Evolutionary conservation across 495 filamentous ascomycete genomes (phyloP).

Genomic region (Penicillium atrosanguineum): DNA sequence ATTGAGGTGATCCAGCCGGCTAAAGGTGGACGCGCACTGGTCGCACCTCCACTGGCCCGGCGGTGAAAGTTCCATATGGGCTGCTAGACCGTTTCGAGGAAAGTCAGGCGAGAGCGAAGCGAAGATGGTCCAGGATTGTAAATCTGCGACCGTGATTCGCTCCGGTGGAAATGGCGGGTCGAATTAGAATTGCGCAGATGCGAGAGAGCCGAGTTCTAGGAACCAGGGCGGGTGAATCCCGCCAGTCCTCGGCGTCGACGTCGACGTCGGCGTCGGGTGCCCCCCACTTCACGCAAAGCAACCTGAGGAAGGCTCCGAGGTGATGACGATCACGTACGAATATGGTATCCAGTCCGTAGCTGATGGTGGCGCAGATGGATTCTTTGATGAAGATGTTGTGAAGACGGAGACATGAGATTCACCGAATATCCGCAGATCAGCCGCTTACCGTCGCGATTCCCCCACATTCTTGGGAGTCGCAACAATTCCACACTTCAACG

Average conservation of each 20-base stretch:
- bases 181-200: background rate
- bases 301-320: background rate
- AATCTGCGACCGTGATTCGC: conserved; percentile 8
- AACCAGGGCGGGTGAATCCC: conserved; percentile 11
- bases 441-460: conserved; percentile 22
- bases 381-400: conserved; percentile 6
- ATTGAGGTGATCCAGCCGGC: conserved; percentile 32
- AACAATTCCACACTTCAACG: background rate
- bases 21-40: conserved; percentile 28
- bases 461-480: conserved; percentile 9
- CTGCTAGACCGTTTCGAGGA: conserved; percentile 14
- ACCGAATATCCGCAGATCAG: background rate
- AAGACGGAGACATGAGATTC: conserved; percentile 2
- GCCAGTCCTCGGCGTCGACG: background rate
- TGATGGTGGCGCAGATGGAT: background rate
- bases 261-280: background rate
- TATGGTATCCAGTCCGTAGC: background rate
- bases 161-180: background rate
- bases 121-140: conserved; percentile 3
- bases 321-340: background rate
- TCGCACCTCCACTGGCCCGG: conserved; percentile 28
- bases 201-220: background rate
- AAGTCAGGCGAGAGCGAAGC: conserved; percentile 9
- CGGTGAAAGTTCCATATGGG: conserved; percentile 12
- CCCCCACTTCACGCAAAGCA: background rate